Evolutionary conservation across 2,329 filamentous ascomycete genomes (phyloP).

Genomic region (Aspergillus sp.): DNA sequence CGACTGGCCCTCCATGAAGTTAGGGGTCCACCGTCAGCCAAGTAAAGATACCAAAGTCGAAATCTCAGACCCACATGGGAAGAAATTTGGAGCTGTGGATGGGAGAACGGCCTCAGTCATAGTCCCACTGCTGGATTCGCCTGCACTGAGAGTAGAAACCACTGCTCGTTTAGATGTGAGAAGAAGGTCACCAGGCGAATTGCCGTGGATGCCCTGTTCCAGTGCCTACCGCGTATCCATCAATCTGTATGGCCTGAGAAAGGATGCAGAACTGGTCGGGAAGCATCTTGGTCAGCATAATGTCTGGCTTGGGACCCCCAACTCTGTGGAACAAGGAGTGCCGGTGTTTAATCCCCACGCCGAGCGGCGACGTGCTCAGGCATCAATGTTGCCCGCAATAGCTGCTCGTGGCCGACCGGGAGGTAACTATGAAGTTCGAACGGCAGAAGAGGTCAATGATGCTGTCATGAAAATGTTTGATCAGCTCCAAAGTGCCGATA

Average conservation of each 20-base stretch:
- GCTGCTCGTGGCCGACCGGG: constrained; percentile 17
- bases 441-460: constrained; percentile 78
- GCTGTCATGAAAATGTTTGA: constrained; percentile 88
- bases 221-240: constrained; percentile 61
- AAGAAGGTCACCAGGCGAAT: constrained; percentile 59
- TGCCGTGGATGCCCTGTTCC: constrained; percentile 59
- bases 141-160: constrained; percentile 60
- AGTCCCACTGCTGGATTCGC: constrained; percentile 66
- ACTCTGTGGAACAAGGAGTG: constrained; percentile 62
- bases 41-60: constrained; percentile 58
- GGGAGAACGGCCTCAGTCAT: constrained; percentile 61
- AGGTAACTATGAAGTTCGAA: constrained; percentile 49
- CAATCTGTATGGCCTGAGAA: constrained; percentile 73
- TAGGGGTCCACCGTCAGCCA: constrained; percentile 59
- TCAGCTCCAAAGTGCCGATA: constrained; percentile 68
- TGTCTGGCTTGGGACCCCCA: constrained; percentile 63
- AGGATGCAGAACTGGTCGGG: constrained; percentile 62
- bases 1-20: constrained; percentile 69
- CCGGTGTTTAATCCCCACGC: constrained; percentile 74
- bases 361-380: constrained; percentile 42
- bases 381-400: constrained; percentile 19
- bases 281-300: constrained; percentile 61
- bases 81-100: constrained; percentile 75
- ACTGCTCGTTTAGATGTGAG: constrained; percentile 67
- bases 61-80: constrained; percentile 66